A percentile compares a stretch with the other conserved stretches of the same genome.
phyloP scores from a whole-genome alignment of 345 rosid genomes.

The Crucihimalaya himalaica region DNA sequence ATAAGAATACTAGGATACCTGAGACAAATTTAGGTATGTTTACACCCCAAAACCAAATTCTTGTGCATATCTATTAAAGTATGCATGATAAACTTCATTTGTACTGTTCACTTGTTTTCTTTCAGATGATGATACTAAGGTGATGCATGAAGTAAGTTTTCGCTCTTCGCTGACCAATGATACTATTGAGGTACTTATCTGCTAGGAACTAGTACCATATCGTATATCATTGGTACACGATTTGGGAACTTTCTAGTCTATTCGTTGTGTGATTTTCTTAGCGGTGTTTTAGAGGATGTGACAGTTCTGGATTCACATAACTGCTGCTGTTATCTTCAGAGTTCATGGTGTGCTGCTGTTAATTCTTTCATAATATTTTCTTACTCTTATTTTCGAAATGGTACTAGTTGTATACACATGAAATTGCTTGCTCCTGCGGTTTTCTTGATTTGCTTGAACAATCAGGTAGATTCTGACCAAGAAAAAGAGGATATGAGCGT shows the following conservation, averaged over 20 bases:
- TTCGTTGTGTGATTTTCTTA: background rate
- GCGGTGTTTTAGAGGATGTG: background rate
- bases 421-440: too few relatives aligned
- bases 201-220: background rate
- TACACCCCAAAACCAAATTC: background rate
- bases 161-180: constrained; percentile 34
- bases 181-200: constrained; percentile 45
- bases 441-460: too few relatives aligned
- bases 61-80: background rate
- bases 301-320: background rate
- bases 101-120: background rate
- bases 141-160: constrained; percentile 40
- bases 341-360: background rate
- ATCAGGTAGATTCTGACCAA: constrained; percentile 55
- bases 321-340: background rate
- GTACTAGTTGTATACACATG: background rate
- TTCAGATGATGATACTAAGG: constrained; percentile 38
- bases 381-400: constrained; percentile 1
- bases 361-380: background rate
- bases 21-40: constrained; percentile 26
- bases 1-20: background rate
- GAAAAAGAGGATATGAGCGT: constrained; percentile 56
- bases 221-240: constrained; percentile 1
- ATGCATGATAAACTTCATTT: constrained; percentile 1
- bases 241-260: background rate